A percentile compares a stretch with the other conserved stretches of the same genome.
phyloP scores from a whole-genome alignment of 345 rosid genomes.

The Euphorbia lathyris region DNA sequence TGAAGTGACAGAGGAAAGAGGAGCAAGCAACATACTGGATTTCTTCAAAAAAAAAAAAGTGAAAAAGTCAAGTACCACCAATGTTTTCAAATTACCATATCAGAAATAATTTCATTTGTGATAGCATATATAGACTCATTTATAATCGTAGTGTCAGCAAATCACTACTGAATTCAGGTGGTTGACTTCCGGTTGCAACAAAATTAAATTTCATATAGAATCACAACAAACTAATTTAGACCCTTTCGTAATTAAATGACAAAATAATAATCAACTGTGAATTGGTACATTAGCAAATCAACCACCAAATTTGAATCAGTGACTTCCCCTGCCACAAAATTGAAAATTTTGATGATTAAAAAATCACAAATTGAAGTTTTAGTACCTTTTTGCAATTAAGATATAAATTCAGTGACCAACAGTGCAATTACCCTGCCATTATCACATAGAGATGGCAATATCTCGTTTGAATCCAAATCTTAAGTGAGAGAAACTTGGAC shows the following conservation, averaged over 20 bases:
- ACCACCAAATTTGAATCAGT: too few species aligned
- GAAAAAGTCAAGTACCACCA: neutral
- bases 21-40: neutral
- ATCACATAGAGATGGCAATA: neutral
- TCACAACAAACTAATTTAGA: neutral
- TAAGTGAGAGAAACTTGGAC: neutral
- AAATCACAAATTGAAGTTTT: neutral
- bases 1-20: neutral
- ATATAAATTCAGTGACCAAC: neutral
- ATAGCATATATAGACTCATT: neutral
- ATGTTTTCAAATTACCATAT: neutral
- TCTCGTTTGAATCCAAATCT: neutral
- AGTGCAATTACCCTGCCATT: neutral
- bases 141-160: neutral
- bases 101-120: neutral
- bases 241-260: neutral
- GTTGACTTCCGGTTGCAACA: neutral
- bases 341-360: too few species aligned
- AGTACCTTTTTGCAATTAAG: neutral
- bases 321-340: too few species aligned
- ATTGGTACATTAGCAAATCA: too few species aligned
- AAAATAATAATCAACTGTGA: too few species aligned
- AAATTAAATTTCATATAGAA: neutral
- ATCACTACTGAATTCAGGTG: neutral
- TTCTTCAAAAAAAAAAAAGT: too few species aligned